These are phyloP conservation scores for Penicillium robsamsonii DNA, from an alignment of 495 filamentous ascomycete species.

Conservation along the genomic window DNA sequence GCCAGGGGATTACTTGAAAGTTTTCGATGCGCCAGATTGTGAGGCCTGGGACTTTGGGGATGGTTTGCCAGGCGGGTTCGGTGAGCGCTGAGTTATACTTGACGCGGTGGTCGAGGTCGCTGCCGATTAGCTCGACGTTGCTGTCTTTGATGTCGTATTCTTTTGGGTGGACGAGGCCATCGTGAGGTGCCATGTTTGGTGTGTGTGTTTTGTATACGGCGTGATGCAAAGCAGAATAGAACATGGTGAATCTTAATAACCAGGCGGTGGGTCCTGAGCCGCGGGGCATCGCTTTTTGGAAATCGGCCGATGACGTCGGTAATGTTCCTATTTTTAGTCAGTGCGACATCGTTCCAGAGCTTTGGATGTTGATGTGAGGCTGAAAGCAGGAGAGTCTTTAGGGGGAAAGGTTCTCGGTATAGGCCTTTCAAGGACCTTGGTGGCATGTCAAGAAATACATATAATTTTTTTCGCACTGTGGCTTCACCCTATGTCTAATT, in stretches of 20 bases:
- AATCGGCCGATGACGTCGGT: constrained; percentile 8
- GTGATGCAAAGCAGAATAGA: no score
- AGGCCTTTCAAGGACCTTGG: neutral
- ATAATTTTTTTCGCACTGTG: neutral
- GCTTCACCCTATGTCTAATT: neutral
- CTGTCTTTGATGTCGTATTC: constrained; percentile 62
- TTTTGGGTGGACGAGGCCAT: constrained; percentile 55
- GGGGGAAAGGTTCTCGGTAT: neutral
- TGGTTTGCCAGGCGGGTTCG: constrained; percentile 61
- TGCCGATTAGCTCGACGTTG: constrained; percentile 60
- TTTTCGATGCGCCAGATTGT: constrained; percentile 61
- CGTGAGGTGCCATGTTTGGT: constrained; percentile 49
- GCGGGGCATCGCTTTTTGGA: constrained; percentile 4
- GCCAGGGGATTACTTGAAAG: constrained; percentile 59
- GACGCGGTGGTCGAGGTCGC: constrained; percentile 58
- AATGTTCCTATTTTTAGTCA: constrained; percentile 5
- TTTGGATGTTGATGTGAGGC: neutral
- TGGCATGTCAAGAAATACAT: neutral
- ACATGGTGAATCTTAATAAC: no score
- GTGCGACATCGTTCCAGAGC: neutral
- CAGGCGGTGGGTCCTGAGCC: constrained; percentile 5
- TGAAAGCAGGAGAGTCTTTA: neutral
- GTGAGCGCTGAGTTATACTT: constrained; percentile 60
- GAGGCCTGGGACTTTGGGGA: constrained; percentile 50
- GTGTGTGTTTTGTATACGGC: neutral